Evolutionary conservation across 2,329 filamentous ascomycete species (phyloP).

Genomic region (Aureobasidium sp.): DNA sequence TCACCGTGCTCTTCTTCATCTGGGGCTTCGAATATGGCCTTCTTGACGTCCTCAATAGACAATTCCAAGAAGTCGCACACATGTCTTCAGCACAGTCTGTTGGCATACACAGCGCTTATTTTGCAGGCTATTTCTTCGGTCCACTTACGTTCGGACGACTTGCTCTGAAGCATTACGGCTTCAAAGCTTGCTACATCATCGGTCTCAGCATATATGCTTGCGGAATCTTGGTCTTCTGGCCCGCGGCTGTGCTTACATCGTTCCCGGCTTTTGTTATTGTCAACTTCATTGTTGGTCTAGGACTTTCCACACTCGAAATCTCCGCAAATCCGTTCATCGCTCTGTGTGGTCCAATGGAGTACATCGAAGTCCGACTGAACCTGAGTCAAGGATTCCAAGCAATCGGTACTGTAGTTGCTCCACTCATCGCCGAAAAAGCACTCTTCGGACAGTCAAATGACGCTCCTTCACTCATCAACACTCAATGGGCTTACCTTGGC

Average conservation of each 20-base stretch:
- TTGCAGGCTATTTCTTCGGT: constrained; percentile 63
- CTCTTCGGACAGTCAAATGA: constrained; percentile 45
- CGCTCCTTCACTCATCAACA: constrained; percentile 49
- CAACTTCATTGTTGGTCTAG: constrained; percentile 56
- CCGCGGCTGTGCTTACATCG: constrained; percentile 55
- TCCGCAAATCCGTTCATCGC: constrained; percentile 57
- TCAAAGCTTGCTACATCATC: constrained; percentile 55
- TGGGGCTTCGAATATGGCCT: constrained; percentile 91
- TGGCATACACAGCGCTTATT: constrained; percentile 64
- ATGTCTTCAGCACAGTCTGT: constrained; percentile 58
- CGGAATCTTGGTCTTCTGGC: constrained; percentile 57
- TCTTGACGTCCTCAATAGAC: constrained; percentile 70
- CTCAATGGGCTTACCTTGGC: constrained; percentile 59
- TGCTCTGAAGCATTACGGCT: constrained; percentile 53
- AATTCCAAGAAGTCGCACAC: constrained; percentile 55
- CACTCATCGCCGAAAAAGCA: constrained; percentile 52
- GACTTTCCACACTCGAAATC: constrained; percentile 54
- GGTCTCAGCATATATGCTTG: constrained; percentile 57
- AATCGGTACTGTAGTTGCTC: constrained; percentile 52
- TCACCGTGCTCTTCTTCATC: constrained; percentile 75
- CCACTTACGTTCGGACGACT: constrained; percentile 59
- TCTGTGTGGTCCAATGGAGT: constrained; percentile 54
- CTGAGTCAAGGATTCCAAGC: constrained; percentile 57
- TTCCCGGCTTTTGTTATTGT: constrained; percentile 55
- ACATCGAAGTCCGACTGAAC: constrained; percentile 54